A percentile compares a stretch with the other conserved stretches of the same genome.
These are phyloP conservation scores for Tylopilus sp. DNA, from an alignment of 1,284 basidiomycete genomes.

Conservation along the genomic window DNA sequence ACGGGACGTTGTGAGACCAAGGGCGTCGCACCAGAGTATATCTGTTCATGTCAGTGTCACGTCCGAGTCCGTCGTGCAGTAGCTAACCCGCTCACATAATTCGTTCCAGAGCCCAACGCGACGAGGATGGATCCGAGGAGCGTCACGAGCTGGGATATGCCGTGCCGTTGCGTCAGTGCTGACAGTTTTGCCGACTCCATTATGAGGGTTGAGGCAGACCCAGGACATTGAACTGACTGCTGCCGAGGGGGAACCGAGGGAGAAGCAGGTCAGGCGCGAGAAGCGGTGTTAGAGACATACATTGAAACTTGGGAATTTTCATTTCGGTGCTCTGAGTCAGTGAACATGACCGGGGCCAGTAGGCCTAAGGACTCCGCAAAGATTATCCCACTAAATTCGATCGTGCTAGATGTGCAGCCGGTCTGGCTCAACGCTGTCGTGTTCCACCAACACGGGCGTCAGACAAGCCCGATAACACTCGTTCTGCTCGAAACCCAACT, in stretches of 20 bases:
- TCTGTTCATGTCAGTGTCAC: slow-evolving; percentile 17
- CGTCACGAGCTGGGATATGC: slow-evolving; percentile 32
- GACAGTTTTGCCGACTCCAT: slow-evolving; percentile 13
- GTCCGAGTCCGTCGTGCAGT: background rate
- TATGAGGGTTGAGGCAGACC: background rate
- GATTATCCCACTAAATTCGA: background rate
- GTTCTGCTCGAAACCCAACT: slow-evolving; percentile 11
- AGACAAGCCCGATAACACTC: slow-evolving; percentile 5
- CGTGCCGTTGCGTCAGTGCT: background rate
- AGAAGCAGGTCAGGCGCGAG: no score
- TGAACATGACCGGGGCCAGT: no score
- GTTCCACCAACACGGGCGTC: slow-evolving; percentile 1
- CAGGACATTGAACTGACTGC: background rate
- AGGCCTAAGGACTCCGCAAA: no score
- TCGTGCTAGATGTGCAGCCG: background rate
- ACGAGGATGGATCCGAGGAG: slow-evolving; percentile 55
- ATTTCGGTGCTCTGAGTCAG: no score
- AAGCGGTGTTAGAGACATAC: no score
- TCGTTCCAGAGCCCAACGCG: slow-evolving; percentile 62
- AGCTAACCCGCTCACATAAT: slow-evolving; percentile 53
- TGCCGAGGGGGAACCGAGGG: background rate
- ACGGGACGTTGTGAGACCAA: background rate
- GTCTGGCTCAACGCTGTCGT: background rate
- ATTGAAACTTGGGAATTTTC: no score
- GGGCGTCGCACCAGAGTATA: slow-evolving; percentile 29